These are phyloP conservation scores for Letharia lupina DNA, from an alignment of 495 filamentous ascomycete genomes.

Conservation along the genomic window DNA sequence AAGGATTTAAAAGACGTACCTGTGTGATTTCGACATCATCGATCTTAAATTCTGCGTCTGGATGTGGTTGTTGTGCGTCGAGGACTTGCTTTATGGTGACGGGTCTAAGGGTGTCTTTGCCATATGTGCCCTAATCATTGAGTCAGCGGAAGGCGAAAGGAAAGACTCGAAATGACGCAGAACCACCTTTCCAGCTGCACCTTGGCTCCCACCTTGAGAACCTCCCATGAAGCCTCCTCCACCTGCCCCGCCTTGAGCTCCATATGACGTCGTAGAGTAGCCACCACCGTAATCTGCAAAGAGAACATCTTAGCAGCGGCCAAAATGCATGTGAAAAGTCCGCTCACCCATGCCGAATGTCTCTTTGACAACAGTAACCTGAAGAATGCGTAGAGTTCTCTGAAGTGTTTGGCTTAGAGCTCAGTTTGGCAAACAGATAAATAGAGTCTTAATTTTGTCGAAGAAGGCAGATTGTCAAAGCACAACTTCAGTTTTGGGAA, in stretches of 20 bases:
- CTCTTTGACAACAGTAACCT: neutral
- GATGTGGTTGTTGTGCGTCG: constrained; percentile 65
- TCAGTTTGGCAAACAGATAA: too few species aligned
- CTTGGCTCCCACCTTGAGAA: constrained; percentile 43
- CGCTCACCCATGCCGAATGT: constrained; percentile 15
- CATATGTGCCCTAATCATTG: constrained; percentile 40
- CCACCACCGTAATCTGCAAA: constrained; percentile 30
- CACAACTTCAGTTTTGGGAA: too few species aligned
- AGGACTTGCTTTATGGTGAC: constrained; percentile 91
- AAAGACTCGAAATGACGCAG: neutral
- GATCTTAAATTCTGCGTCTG: constrained; percentile 67
- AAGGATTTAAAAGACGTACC: constrained; percentile 25
- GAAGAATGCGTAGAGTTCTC: neutral
- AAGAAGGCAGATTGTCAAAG: too few species aligned
- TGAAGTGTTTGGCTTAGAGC: neutral
- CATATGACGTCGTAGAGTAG: constrained; percentile 51
- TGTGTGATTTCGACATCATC: constrained; percentile 60
- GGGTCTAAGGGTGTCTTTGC: constrained; percentile 70
- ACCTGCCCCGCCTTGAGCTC: constrained; percentile 48
- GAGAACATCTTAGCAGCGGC: neutral
- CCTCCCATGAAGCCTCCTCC: constrained; percentile 59
- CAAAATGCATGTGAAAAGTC: neutral
- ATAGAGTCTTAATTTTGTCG: too few species aligned
- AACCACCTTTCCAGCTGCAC: constrained; percentile 35
- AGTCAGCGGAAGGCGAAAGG: constrained; percentile 10